Evolutionary conservation across 164 flowering plant species (phyloP).

Genomic region (Sextonia rubra): DNA sequence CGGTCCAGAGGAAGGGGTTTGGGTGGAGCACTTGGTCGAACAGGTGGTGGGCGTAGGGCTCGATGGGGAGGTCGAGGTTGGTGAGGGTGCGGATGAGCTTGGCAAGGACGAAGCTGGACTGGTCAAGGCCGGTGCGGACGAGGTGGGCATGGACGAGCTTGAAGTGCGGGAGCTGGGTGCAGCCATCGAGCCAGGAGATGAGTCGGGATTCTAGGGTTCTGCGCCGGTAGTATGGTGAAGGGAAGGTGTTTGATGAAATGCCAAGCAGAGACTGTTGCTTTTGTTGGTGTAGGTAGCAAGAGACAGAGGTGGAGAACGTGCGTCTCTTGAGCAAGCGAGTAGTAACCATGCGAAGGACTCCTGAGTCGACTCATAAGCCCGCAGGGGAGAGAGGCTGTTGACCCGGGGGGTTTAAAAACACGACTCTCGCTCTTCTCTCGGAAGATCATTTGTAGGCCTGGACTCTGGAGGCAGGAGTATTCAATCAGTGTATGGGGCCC

Average conservation of each 20-base stretch:
- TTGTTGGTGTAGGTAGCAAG: background rate
- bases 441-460: no score
- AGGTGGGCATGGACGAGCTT: constrained; percentile 24
- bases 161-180: constrained; percentile 12
- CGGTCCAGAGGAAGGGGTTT: constrained; percentile 24
- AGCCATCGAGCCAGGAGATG: constrained; percentile 13
- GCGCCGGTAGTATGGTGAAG: background rate
- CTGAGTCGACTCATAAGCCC: no score
- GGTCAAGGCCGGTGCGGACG: constrained; percentile 23
- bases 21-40: constrained; percentile 23
- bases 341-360: background rate
- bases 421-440: no score
- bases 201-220: constrained; percentile 14
- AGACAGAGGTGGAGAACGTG: background rate
- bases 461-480: no score
- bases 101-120: constrained; percentile 21
- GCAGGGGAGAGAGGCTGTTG: no score
- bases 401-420: no score
- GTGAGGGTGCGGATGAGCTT: constrained; percentile 25
- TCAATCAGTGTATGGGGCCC: no score
- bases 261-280: background rate
- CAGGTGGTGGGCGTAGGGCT: constrained; percentile 16
- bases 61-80: constrained; percentile 9
- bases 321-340: background rate
- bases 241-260: constrained; percentile 5